Evolutionary conservation across 441 rosid species (phyloP).

Genomic region (Aquilaria agallochum): DNA sequence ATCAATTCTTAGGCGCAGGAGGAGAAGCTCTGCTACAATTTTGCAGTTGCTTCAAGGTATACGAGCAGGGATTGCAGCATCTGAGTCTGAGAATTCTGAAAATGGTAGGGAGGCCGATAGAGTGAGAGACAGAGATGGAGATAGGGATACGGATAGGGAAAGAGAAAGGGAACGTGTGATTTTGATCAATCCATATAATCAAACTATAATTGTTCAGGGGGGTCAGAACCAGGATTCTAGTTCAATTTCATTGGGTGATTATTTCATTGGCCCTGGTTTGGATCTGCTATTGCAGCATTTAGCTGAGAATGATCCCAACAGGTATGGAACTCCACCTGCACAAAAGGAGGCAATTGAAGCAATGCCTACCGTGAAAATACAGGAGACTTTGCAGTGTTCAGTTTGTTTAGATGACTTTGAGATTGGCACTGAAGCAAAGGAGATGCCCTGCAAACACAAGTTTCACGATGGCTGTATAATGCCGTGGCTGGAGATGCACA

Average conservation of each 20-base stretch:
- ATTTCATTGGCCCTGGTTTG: conserved; percentile 60
- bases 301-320: conserved; percentile 45
- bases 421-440: conserved; percentile 42
- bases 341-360: conserved; percentile 49
- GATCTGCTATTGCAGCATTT: conserved; percentile 54
- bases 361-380: conserved; percentile 31
- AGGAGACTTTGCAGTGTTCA: conserved; percentile 44
- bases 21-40: conserved; percentile 70
- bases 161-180: conserved; percentile 55
- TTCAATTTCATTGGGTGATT: conserved; percentile 50
- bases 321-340: conserved; percentile 62
- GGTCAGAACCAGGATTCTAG: conserved; percentile 35
- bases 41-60: conserved; percentile 74
- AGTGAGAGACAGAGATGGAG: conserved; percentile 39
- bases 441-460: conserved; percentile 70
- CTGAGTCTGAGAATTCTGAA: conserved; percentile 56
- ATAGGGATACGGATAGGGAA: conserved; percentile 32
- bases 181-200: conserved; percentile 68
- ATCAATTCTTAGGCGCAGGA: conserved; percentile 58
- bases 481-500: conserved; percentile 75
- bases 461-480: conserved; percentile 56
- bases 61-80: conserved; percentile 50
- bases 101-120: conserved; percentile 37
- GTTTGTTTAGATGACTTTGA: conserved; percentile 67
- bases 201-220: conserved; percentile 59